Conservation (phyloP, 495 filamentous ascomycete species). For the Tuber aestivum region DNA sequence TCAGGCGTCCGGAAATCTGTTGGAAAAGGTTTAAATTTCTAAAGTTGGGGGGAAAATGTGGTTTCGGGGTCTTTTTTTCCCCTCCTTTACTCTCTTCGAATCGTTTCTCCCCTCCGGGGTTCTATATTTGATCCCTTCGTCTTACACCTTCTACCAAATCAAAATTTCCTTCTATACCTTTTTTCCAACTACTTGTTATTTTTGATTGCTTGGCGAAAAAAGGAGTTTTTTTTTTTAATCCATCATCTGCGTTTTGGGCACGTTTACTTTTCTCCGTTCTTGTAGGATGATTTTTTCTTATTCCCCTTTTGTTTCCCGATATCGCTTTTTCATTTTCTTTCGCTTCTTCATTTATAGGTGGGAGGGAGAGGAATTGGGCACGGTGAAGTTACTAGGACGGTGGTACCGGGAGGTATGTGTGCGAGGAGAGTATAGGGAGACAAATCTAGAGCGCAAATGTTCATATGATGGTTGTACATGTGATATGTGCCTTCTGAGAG, state of each 20-base stretch:
- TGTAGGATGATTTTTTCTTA: background rate
- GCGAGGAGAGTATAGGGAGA: background rate
- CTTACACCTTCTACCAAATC: background rate
- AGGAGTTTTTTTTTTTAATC: background rate
- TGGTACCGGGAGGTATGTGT: background rate
- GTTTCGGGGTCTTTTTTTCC: background rate
- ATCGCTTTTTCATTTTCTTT: background rate
- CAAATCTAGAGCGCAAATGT: slow-evolving; percentile 1
- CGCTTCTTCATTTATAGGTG: background rate
- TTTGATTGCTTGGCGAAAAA: slow-evolving; percentile 6
- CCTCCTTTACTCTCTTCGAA: background rate
- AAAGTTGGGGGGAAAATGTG: background rate
- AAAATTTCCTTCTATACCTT: background rate
- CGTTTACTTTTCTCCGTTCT: background rate
- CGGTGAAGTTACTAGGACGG: background rate
- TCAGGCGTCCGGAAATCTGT: slow-evolving; percentile 5
- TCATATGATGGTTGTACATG: background rate
- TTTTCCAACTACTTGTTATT: background rate
- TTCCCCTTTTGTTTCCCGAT: background rate
- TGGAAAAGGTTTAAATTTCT: slow-evolving; percentile 3
- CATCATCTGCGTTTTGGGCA: background rate
- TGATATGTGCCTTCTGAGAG: background rate
- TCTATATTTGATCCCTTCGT: background rate
- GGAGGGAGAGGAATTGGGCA: background rate
- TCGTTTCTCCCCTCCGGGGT: background rate